These are phyloP conservation scores for Eutypa lata DNA, from an alignment of 2,329 filamentous ascomycete genomes.

Conservation along the genomic window DNA sequence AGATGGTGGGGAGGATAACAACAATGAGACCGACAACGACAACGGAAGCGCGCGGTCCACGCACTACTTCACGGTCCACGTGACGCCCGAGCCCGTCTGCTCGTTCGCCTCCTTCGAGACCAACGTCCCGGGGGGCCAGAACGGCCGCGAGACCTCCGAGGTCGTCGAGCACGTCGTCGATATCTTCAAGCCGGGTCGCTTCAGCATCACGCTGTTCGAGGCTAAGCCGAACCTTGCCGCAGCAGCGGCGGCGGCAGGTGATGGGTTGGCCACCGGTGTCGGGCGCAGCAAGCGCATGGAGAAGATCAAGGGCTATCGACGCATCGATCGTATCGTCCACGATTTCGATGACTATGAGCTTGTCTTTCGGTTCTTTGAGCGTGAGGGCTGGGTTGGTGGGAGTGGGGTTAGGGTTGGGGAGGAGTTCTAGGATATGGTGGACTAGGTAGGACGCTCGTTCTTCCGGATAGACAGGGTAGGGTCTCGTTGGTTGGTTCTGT, in stretches of 20 bases:
- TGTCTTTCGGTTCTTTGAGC: conserved; percentile 94
- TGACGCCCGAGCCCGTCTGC: conserved; percentile 94
- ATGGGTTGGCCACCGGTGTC: conserved; percentile 31
- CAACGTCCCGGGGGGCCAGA: conserved; percentile 88
- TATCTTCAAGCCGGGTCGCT: conserved; percentile 97
- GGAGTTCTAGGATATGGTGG: conserved; percentile 34
- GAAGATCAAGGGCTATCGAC: conserved; percentile 77
- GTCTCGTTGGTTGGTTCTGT: not conserved
- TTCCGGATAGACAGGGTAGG: too few relatives aligned
- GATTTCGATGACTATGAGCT: conserved; percentile 97
- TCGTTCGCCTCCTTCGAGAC: conserved; percentile 98
- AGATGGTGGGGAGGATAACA: too few relatives aligned
- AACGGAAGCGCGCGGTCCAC: conserved; percentile 56
- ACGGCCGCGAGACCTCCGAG: conserved; percentile 81
- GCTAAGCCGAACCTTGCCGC: conserved; percentile 66
- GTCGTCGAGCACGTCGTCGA: conserved; percentile 90
- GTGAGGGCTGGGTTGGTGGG: conserved; percentile 68
- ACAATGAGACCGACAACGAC: too few relatives aligned
- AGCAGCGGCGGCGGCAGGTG: too few relatives aligned
- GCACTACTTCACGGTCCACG: conserved; percentile 98
- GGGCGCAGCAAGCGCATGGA: conserved; percentile 60
- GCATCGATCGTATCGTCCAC: conserved; percentile 92
- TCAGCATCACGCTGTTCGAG: conserved; percentile 95
- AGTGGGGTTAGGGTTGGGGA: conserved; percentile 54
- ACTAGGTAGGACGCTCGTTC: not conserved